phyloP scores from a whole-genome alignment of 2,329 filamentous ascomycete species.

The Penicillium sp. region DNA sequence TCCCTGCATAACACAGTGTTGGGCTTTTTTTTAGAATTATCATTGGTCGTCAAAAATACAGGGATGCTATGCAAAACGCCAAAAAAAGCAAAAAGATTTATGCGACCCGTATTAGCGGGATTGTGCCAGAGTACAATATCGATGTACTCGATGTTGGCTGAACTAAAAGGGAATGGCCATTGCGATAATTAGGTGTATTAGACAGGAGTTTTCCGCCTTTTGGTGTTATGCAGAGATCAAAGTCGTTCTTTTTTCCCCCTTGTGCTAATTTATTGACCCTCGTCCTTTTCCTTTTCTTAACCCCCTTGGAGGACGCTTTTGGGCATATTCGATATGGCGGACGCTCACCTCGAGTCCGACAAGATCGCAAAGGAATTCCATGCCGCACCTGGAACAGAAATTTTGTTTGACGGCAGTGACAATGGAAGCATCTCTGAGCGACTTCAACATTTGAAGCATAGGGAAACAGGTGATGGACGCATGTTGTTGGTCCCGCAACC shows the following conservation, averaged over 20 bases:
- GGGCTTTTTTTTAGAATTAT: neutral
- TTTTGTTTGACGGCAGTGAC: slow-evolving; percentile 8
- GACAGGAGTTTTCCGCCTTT: neutral
- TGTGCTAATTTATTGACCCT: neutral
- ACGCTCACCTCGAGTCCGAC: neutral
- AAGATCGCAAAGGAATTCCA: neutral
- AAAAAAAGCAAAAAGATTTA: neutral
- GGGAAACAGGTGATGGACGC: slow-evolving; percentile 8
- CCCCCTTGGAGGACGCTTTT: neutral
- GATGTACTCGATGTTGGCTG: neutral
- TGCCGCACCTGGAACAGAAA: slow-evolving; percentile 11
- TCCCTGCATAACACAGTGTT: neutral
- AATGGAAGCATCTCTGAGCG: slow-evolving; percentile 4
- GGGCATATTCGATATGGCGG: neutral
- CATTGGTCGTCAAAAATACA: neutral
- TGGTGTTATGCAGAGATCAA: neutral
- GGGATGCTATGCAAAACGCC: neutral
- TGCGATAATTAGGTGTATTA: neutral
- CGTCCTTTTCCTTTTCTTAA: neutral
- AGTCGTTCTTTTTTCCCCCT: neutral
- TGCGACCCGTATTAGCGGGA: neutral
- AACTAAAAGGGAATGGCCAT: neutral
- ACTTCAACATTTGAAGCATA: slow-evolving; percentile 25
- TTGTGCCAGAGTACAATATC: neutral
- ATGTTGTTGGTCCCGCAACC: slow-evolving; percentile 17